Base-by-base conservation (phyloP, 306 rosid species). In the Prunus mume region DNA sequence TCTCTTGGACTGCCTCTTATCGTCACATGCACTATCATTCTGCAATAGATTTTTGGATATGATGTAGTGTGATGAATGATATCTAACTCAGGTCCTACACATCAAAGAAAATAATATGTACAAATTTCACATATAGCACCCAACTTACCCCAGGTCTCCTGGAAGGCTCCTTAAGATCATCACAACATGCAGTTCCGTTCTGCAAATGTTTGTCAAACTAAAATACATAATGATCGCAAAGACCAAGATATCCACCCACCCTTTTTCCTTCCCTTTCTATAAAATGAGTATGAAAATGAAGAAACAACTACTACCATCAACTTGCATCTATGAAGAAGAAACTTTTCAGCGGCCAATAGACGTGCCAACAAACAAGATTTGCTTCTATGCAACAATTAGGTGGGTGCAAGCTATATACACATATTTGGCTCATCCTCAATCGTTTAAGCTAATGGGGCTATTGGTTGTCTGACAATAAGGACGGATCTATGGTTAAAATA, bases 81-180 rank as follows among this genome's bases (percentile, higher is more conserved):
- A 18, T 43, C 22, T 47, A 38, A 8, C 32, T 72, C 65, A 71
- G 20, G 45, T 38, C 30, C 2, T 17, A 56, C 17, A 3, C 5
- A 34, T 38, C 2, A 2, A 20, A 14, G 38, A 7, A 20, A 24
- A 49, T 25, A 20, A 71, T 30, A 25, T 54, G 19, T 25, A 9
- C 43, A 20, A 22, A 54, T 34, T n/a, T 30, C 3, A 43, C 1
- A 15, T 9, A 56, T 55, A 30, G 6, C 47, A 30, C 55, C 58
- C 28, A 56, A 76, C 83, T 75, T 75, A 69, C 81, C 81, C 65
- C 76, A 3, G 79, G 79, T 67, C 82, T 41, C 52, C 80, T 72
- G 27, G 81, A 22, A 76, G 76, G 43, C n/a, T 69, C 71, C 78
- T 71, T 71, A 63, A 27, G 22, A 65, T 50, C 84, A 47, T 65